A percentile compares a stretch with the other conserved stretches of the same genome.
Evolutionary conservation across 1,139 yeast genomes (phyloP).

Genomic region (Protomyces pachydermus): DNA sequence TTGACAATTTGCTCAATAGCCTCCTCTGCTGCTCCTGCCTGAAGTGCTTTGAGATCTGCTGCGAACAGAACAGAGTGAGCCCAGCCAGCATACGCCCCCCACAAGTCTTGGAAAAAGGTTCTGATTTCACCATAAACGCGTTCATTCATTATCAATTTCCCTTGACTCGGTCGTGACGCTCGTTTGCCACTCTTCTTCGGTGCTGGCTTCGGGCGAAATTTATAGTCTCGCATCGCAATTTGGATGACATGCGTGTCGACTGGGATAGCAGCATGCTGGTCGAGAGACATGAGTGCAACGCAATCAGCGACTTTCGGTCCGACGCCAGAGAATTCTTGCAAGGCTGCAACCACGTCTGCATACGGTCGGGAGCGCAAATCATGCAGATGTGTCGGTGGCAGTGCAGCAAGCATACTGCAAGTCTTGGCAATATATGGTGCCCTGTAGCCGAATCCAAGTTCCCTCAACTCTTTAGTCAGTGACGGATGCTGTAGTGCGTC

Average conservation of each 20-base stretch:
- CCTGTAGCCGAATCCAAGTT: constrained; percentile 81
- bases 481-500: constrained; percentile 44
- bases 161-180: background rate
- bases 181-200: constrained; percentile 39
- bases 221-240: constrained; percentile 78
- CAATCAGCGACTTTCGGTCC: constrained; percentile 99
- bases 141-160: constrained; percentile 46
- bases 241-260: constrained; percentile 83
- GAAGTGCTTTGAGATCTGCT: constrained; percentile 53
- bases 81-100: constrained; percentile 98
- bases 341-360: constrained; percentile 57
- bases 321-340: constrained; percentile 73
- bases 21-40: background rate
- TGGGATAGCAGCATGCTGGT: constrained; percentile 63
- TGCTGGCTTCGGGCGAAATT: constrained; percentile 44
- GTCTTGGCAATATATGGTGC: constrained; percentile 84
- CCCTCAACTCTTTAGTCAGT: constrained; percentile 47
- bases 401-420: constrained; percentile 48
- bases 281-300: constrained; percentile 39
- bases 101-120: constrained; percentile 55
- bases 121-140: constrained; percentile 61
- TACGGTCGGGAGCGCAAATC: constrained; percentile 48
- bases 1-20: background rate
- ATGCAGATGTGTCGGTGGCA: constrained; percentile 35
- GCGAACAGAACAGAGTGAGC: constrained; percentile 91